phyloP scores from a whole-genome alignment of 2,329 filamentous ascomycete species.

The Epichloe gansuensis region DNA sequence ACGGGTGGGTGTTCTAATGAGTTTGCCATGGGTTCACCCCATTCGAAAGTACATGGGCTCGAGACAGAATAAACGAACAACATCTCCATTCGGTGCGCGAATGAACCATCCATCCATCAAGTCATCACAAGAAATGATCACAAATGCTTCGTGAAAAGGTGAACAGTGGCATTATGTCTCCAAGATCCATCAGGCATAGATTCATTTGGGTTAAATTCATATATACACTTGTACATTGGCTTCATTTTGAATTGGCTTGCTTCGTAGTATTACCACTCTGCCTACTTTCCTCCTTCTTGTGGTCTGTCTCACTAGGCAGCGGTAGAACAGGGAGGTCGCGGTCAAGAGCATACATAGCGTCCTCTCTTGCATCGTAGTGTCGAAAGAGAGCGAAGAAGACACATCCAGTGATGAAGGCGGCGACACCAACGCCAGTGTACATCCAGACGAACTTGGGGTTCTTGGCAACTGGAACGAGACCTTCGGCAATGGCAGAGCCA shows the following conservation, averaged over 20 bases:
- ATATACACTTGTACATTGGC: neutral
- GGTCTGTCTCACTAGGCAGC: neutral
- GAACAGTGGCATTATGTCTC: neutral
- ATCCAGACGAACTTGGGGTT: slow-evolving; percentile 58
- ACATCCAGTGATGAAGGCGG: slow-evolving; percentile 34
- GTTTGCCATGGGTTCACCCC: too few relatives aligned
- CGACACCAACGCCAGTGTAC: slow-evolving; percentile 44
- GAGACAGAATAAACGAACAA: too few relatives aligned
- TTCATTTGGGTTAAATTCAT: neutral
- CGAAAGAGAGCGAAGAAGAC: slow-evolving; percentile 37
- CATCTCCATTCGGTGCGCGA: too few relatives aligned
- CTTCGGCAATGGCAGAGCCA: slow-evolving; percentile 47
- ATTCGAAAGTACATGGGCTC: too few relatives aligned
- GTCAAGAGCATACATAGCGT: slow-evolving; percentile 27
- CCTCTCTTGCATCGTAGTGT: slow-evolving; percentile 26
- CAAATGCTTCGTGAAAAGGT: neutral
- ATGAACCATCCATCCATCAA: neutral
- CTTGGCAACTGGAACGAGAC: slow-evolving; percentile 44
- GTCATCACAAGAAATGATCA: neutral
- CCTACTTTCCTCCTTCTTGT: neutral
- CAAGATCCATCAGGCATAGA: neutral
- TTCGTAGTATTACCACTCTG: neutral
- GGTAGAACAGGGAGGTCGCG: slow-evolving; percentile 18
- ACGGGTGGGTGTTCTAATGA: too few relatives aligned
- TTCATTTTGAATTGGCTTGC: neutral